Evolutionary conservation across 148 eudicot genomes (phyloP).

Genomic region (Arbutus unedo): DNA sequence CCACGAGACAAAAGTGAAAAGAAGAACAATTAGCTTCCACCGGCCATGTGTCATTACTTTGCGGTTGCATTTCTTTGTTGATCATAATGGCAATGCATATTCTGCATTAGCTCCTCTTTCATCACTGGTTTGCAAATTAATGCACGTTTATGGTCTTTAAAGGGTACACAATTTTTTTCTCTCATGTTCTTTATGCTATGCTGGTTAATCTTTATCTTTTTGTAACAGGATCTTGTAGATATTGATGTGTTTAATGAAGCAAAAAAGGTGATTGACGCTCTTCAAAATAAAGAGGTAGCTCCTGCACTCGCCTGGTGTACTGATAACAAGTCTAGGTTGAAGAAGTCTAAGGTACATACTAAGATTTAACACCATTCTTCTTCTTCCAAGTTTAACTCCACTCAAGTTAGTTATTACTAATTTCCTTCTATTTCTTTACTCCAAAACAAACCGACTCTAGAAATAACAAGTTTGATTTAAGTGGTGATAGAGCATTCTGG

Average conservation of each 20-base stretch:
- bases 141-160: neutral
- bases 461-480: no score
- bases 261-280: slow-evolving; percentile 85
- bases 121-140: neutral
- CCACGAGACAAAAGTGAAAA: neutral
- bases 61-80: neutral
- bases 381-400: neutral
- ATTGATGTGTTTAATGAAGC: slow-evolving; percentile 92
- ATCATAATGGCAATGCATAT: neutral
- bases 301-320: slow-evolving; percentile 98
- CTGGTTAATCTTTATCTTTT: slow-evolving; percentile 8
- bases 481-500: no score
- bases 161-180: neutral
- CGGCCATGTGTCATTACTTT: neutral
- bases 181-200: neutral
- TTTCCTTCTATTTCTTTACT: no score
- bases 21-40: neutral
- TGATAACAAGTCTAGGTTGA: slow-evolving; percentile 90
- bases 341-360: slow-evolving; percentile 78
- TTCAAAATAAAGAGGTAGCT: slow-evolving; percentile 80
- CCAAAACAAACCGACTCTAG: no score
- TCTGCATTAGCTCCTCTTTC: neutral
- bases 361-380: neutral
- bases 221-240: slow-evolving; percentile 86
- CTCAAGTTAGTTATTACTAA: neutral